Base-by-base conservation (phyloP, 1,284 basidiomycete species). In the Apiotrichum porosum region DNA sequence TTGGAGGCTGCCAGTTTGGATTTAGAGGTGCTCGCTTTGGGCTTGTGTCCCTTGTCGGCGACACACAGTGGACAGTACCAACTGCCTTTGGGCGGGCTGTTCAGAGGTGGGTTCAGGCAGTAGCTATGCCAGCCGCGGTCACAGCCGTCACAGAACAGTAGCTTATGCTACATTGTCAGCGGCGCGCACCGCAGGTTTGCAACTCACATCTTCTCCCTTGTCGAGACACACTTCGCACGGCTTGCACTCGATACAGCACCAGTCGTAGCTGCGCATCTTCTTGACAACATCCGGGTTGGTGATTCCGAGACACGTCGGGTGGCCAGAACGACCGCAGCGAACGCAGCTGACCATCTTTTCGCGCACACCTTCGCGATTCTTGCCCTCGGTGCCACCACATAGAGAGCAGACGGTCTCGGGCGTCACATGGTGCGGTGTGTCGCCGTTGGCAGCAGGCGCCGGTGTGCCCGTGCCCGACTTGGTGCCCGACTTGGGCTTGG, bases 111-210 rank as follows among this genome's bases (percentile, higher is more conserved):
- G 17, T 78, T 67, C 40, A 97, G 78, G 72, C 93, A 97, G 61
- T 86, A 82, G 75, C 85, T 83, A 70, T 98, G 94, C 88, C 88
- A 97, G 31, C 89, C 91, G 77, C 91, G 79, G 76, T 98, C 94
- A 69, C 94, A 98, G 42, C 79, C 81, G 76, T 97, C 94, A 71
- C 94, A 98, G 61, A 97, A 88, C 55, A 97, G 74, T 61, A 97
- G 79, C 47, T 79, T 83, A 89, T 94, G 69, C 35, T 35, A 18
- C 17, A 9, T 19, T 5, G 40, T 50, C 44, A 52, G 34, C n/a
- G n/a, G n/a, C n/a, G n/a, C n/a, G n/a, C n/a, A n/a, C n/a, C n/a
- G n/a, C 26, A 24, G 24, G 10, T 3, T 4, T 3, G 2, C 15
- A 9, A 78, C 88, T 78, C 76, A 93, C 92, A 71, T 94, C 92